Evolutionary conservation across 2,329 filamentous ascomycete species (phyloP), one percentile per base, ranked within the genome.

Genomic region (Polytolypa hystricis): DNA sequence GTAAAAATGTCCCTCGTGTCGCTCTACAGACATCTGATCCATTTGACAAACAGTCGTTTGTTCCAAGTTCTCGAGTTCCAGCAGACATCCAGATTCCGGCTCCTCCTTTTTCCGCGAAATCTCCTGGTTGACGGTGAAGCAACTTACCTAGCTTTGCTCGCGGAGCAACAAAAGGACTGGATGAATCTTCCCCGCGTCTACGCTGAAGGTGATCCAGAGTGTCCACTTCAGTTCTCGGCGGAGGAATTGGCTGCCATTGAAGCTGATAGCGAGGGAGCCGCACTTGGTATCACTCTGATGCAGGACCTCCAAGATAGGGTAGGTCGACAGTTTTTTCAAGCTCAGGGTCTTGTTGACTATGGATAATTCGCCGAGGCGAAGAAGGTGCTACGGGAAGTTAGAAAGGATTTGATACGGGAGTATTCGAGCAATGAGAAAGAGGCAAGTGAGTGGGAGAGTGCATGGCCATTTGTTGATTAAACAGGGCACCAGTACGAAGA

Each of bases 91-190:
- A 45, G 35, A 27, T 57, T 49, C 35, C 23, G 48, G 4, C 40
- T 60, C 30, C 46, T 60, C 16, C 43, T 56, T 5, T 36, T 58
- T 33, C 52, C 51, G 6, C 50, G 51, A 8, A 57, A 55, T 35
- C 42, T 60, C 17, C 48, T 59, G 32, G 44, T 58, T 11, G 53
- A 59, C 37, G 55, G 55, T 12, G 56, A 60, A 41, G 53, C 46
- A 29, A 39, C 45, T 8, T 61, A 44, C 21, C 41, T 43, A 1
- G 39, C 17, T 9, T 25, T 30, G 6, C 21, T 56, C 7, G 49
- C 42, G n/a, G 46, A 56, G 30, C 39, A 55, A n/a, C 45, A 57
- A 35, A 16, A 42, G 33, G 46, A 42, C 12, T 55, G 54, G 52
- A 19, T 35, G 8, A 35, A 26, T 16, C 42, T 55, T 33, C 43